Percentiles rank a stretch among this genome's conserved stretches.
Conservation (phyloP, 2,329 filamentous ascomycete species). For the Aspergillus felis region DNA sequence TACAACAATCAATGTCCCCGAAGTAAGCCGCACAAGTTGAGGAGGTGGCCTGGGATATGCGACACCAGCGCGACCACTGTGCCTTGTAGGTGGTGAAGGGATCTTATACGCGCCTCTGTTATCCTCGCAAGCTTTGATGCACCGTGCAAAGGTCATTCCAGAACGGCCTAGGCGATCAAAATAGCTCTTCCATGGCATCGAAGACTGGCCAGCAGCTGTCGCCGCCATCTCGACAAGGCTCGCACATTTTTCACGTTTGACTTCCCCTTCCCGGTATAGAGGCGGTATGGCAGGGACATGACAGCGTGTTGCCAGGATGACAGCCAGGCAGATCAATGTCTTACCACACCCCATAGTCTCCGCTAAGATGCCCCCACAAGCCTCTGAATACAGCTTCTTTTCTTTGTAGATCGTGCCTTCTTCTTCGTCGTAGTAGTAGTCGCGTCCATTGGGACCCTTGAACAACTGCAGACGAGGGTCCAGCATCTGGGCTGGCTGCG, state of each 20-base stretch:
- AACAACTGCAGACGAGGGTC: conserved; percentile 69
- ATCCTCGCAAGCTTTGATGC: conserved; percentile 53
- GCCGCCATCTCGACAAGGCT: conserved; percentile 74
- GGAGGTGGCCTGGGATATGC: conserved; percentile 36
- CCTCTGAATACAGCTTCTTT: conserved; percentile 69
- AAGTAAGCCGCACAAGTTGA: conserved; percentile 58
- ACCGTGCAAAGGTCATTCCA: conserved; percentile 52
- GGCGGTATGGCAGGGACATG: conserved; percentile 65
- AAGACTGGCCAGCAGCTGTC: conserved; percentile 60
- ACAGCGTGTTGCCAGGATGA: conserved; percentile 71
- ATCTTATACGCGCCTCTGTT: conserved; percentile 60
- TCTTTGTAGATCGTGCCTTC: conserved; percentile 59
- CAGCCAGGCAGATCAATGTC: conserved; percentile 76
- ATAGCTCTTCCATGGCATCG: conserved; percentile 66
- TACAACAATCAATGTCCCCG: conserved; percentile 71
- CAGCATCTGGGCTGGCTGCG: conserved; percentile 58
- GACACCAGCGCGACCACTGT: conserved; percentile 41
- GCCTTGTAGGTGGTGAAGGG: conserved; percentile 41
- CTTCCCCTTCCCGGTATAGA: conserved; percentile 48
- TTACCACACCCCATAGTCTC: conserved; percentile 64
- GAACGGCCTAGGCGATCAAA: conserved; percentile 51
- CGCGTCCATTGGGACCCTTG: conserved; percentile 56
- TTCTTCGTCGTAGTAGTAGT: conserved; percentile 68
- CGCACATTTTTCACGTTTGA: conserved; percentile 49
- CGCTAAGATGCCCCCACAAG: conserved; percentile 58